Evolutionary conservation across 177 flowering plant species (phyloP).

Genomic region (Vitis hybrid): DNA sequence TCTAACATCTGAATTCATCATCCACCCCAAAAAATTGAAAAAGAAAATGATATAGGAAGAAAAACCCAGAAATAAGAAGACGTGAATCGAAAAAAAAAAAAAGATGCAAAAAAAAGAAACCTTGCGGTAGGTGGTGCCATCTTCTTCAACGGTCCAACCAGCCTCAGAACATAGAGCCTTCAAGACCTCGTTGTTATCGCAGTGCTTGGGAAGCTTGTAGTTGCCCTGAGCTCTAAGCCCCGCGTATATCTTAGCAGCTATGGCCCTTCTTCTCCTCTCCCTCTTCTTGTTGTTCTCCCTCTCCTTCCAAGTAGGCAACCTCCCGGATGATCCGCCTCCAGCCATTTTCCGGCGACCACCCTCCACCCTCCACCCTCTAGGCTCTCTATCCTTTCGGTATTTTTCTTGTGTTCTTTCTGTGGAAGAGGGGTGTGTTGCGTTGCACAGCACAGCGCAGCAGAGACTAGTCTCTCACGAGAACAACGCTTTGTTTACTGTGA

Average conservation of each 20-base stretch:
- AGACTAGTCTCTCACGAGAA: no score
- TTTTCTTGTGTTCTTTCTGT: no score
- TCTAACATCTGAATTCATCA: background rate
- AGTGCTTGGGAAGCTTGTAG: conserved; percentile 73
- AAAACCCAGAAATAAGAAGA: background rate
- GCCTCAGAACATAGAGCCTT: conserved; percentile 82
- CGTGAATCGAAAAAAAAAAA: background rate
- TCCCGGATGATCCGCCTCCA: conserved; percentile 44
- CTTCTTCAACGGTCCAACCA: conserved; percentile 80
- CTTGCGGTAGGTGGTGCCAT: conserved; percentile 83
- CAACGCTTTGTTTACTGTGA: no score
- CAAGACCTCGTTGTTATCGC: conserved; percentile 79
- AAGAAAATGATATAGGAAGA: background rate
- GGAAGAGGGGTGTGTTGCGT: no score
- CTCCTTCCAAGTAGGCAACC: conserved; percentile 71
- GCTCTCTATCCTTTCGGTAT: no score
- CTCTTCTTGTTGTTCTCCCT: conserved; percentile 77
- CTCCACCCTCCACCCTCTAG: conserved; percentile 1
- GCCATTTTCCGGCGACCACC: conserved; percentile 22
- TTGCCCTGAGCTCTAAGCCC: conserved; percentile 68
- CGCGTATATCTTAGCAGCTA: conserved; percentile 63
- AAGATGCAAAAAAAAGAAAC: conserved; percentile 18
- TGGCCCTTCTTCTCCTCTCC: conserved; percentile 59
- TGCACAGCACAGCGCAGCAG: no score
- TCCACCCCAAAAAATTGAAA: background rate